Conservation (phyloP, 768 basidiomycete genomes). For the Lactarius evosmus region DNA sequence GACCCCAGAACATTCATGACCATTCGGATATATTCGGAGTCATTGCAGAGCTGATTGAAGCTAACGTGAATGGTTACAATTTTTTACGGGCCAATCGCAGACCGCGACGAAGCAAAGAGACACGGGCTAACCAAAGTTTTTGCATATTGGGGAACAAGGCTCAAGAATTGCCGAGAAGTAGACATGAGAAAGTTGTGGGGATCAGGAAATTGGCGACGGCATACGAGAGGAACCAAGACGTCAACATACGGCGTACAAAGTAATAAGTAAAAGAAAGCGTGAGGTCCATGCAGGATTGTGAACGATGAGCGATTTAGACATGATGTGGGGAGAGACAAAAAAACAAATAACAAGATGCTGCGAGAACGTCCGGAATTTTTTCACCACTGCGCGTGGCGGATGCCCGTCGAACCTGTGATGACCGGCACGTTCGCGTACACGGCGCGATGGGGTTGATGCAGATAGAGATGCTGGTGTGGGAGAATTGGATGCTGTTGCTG, state of each 20-base stretch:
- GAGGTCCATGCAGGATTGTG: conserved; percentile 17
- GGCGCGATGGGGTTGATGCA: conserved; percentile 13
- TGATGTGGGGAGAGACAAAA: not conserved
- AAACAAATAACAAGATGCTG: conserved; percentile 1
- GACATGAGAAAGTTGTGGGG: not conserved
- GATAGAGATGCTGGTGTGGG: conserved; percentile 12
- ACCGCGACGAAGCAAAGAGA: not conserved
- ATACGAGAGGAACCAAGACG: conserved; percentile 15
- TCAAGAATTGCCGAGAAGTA: conserved; percentile 3
- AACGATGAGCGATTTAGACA: conserved; percentile 17
- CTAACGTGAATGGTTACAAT: conserved; percentile 6
- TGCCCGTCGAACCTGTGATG: conserved; percentile 26
- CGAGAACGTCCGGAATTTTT: not conserved
- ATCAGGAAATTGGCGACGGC: conserved; percentile 12
- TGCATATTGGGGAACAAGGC: conserved; percentile 8
- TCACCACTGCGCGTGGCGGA: conserved; percentile 26
- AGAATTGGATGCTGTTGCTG: conserved; percentile 15
- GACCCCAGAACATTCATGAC: not conserved
- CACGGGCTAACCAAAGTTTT: conserved; percentile 15
- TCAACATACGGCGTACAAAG: conserved; percentile 18
- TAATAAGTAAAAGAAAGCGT: conserved; percentile 16
- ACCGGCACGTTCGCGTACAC: not conserved
- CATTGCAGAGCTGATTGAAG: conserved; percentile 2
- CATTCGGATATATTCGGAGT: not conserved
- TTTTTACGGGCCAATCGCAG: conserved; percentile 2